Percentiles rank a stretch among this genome's conserved stretches.
Conservation (phyloP, 345 rosid genomes). For the Eutrema japonicum region DNA sequence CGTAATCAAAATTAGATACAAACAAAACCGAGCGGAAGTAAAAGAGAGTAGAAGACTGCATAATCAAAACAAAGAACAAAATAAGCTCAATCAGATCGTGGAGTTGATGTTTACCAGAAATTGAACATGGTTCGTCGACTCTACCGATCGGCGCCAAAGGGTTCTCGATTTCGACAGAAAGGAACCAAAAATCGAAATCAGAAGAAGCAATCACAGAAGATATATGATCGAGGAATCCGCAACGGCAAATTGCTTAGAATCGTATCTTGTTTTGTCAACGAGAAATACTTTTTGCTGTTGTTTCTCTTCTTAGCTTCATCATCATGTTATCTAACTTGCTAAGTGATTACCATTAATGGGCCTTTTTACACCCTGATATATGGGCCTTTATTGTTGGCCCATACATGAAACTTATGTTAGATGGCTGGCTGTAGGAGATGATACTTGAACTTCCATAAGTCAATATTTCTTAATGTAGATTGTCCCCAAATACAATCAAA, state of each 20-base stretch:
- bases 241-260: neutral
- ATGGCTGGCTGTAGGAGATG: too few species aligned
- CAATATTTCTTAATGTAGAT: neutral
- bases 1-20: neutral
- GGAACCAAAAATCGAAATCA: neutral
- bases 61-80: neutral
- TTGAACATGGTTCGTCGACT: slow-evolving; percentile 60
- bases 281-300: neutral
- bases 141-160: slow-evolving; percentile 12
- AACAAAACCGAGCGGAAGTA: neutral
- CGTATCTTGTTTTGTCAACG: slow-evolving; percentile 4
- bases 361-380: neutral
- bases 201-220: neutral
- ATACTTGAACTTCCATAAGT: neutral
- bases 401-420: neutral
- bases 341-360: neutral
- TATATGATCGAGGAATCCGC: neutral
- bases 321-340: neutral
- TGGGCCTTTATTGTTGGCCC: neutral
- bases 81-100: slow-evolving; percentile 1
- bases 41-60: neutral
- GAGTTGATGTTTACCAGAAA: slow-evolving; percentile 62
- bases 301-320: too few species aligned
- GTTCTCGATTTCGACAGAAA: neutral
- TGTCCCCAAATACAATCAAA: neutral